Evolutionary conservation across 2,329 filamentous ascomycete species (phyloP).

Genomic region (Beauveria rudraprayagi): DNA sequence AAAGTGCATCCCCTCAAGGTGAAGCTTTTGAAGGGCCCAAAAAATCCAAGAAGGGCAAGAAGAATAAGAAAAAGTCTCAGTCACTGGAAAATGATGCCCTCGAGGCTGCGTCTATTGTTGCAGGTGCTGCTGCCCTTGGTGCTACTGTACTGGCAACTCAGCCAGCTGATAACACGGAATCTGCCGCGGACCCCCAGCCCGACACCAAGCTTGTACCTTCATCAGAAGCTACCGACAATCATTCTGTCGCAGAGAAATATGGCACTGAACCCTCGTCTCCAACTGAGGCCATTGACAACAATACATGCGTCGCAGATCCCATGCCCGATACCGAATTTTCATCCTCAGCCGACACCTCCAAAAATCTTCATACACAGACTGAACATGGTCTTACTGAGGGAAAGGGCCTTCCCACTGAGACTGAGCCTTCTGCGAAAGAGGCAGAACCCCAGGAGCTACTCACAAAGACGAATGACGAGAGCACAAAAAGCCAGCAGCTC

Average conservation of each 20-base stretch:
- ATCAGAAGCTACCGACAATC: background rate
- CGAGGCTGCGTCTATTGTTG: background rate
- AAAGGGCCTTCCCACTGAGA: background rate
- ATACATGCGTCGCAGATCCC: too few species aligned
- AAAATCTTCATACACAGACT: background rate
- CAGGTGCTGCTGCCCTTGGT: background rate
- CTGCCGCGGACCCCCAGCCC: conserved; percentile 5
- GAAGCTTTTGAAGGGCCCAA: conserved; percentile 2
- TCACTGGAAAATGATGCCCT: conserved; percentile 5
- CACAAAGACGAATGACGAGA: conserved; percentile 15
- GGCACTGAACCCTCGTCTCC: background rate
- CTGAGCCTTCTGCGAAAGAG: conserved; percentile 13
- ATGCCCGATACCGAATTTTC: background rate
- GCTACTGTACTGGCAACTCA: background rate
- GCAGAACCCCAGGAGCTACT: conserved; percentile 11
- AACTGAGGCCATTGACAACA: background rate
- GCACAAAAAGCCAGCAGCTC: conserved; percentile 6
- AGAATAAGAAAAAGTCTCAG: conserved; percentile 14
- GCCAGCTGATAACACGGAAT: background rate
- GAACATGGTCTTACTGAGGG: background rate
- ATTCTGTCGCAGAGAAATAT: background rate
- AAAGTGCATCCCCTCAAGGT: background rate
- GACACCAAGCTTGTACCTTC: background rate
- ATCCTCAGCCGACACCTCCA: background rate
- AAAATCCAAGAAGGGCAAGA: conserved; percentile 18